phyloP scores from a whole-genome alignment of 257 asterid species.

The Verbena officinalis region DNA sequence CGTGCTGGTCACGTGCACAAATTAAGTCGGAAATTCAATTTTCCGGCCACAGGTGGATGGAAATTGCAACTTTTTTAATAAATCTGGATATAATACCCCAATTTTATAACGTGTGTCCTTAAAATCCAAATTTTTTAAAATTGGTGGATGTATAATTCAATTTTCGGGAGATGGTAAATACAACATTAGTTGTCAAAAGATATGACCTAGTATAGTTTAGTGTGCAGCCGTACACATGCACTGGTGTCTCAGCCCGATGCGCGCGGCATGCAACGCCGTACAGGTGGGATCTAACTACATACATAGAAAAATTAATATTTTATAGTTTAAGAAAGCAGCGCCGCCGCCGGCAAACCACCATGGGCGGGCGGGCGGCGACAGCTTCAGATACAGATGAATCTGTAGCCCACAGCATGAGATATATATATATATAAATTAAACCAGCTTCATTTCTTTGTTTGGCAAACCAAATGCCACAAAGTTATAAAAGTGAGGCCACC shows the following conservation, averaged over 20 bases:
- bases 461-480: background rate
- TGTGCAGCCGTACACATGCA: conserved; percentile 27
- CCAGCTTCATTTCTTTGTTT: conserved; percentile 6
- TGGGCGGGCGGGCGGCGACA: background rate
- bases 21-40: too few species aligned
- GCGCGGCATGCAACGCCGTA: conserved; percentile 35
- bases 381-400: conserved; percentile 32
- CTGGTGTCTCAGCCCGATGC: background rate
- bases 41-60: too few species aligned
- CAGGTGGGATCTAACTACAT: conserved; percentile 28
- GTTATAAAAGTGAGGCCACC: conserved; percentile 18
- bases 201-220: too few species aligned
- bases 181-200: too few species aligned
- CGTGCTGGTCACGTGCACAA: too few species aligned
- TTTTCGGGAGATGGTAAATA: too few species aligned
- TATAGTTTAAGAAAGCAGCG: background rate
- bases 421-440: too few species aligned
- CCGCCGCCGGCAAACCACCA: conserved; percentile 27
- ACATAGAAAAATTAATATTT: background rate
- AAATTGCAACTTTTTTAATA: too few species aligned
- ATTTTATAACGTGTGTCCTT: too few species aligned
- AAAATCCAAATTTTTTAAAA: too few species aligned
- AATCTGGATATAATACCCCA: too few species aligned
- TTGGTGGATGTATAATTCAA: too few species aligned
- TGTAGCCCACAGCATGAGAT: conserved; percentile 33